Conservation (phyloP, 2,329 filamentous ascomycete genomes). For the Cladosporium velox region DNA sequence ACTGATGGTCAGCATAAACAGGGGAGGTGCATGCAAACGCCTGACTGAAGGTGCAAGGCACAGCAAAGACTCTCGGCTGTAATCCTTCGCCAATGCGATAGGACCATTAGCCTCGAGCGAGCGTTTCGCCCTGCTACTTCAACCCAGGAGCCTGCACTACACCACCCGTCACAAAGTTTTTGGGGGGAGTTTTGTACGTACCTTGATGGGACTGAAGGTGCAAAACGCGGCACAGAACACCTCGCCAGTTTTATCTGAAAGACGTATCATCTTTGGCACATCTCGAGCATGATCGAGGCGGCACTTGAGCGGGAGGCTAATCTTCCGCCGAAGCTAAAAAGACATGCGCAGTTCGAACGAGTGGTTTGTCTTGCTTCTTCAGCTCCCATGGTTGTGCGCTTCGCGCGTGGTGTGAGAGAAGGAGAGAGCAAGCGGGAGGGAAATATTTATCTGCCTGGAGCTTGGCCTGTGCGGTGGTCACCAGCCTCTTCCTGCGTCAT, state of each 20-base stretch:
- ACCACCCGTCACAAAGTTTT: not conserved
- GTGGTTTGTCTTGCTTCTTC: constrained; percentile 2
- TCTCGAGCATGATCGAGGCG: constrained; percentile 1
- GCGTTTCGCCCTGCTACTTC: not conserved
- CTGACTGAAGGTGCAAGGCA: not conserved
- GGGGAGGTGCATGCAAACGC: not conserved
- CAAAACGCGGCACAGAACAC: constrained; percentile 4
- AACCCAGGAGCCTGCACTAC: not conserved
- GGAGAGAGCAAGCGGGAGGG: not conserved
- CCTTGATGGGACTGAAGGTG: constrained; percentile 6
- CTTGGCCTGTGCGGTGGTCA: not conserved
- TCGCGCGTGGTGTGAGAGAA: constrained; percentile 2
- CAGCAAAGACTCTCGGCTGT: not conserved
- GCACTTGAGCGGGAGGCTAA: constrained; percentile 7
- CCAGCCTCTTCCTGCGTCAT: not conserved
- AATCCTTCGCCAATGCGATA: not conserved
- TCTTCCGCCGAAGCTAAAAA: constrained; percentile 8
- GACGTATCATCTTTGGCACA: constrained; percentile 6
- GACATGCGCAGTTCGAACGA: constrained; percentile 4
- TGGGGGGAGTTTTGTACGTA: not conserved
- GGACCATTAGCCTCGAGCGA: not conserved
- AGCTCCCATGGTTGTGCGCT: constrained; percentile 1
- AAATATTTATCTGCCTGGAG: not conserved
- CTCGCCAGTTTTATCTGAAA: constrained; percentile 5
- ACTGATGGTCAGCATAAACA: constrained; percentile 2